Percentiles rank a stretch among this genome's conserved stretches.
Conservation (phyloP, 2,329 filamentous ascomycete species). For the Penicillium oxalicum region DNA sequence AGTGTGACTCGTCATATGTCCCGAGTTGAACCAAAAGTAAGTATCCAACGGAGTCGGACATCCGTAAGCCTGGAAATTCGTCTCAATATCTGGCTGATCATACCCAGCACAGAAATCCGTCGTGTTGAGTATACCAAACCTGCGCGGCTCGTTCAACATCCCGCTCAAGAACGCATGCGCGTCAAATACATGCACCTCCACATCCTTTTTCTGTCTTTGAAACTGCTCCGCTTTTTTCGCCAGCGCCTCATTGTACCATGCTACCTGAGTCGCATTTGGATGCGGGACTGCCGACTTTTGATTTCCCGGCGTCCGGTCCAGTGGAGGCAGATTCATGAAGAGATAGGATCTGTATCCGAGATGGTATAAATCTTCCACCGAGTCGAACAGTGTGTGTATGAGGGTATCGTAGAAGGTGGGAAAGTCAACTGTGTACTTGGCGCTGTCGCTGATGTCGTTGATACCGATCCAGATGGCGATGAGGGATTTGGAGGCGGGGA, state of each 20-base stretch:
- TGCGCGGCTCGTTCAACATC: constrained; percentile 38
- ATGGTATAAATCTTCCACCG: constrained; percentile 37
- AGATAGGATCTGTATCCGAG: constrained; percentile 45
- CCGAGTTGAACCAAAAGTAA: constrained; percentile 47
- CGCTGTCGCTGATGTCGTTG: constrained; percentile 52
- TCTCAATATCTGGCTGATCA: constrained; percentile 42
- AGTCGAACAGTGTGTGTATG: constrained; percentile 38
- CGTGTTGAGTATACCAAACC: constrained; percentile 43
- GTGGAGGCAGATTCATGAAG: constrained; percentile 48
- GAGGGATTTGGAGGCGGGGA: constrained; percentile 36
- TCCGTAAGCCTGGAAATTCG: constrained; percentile 41
- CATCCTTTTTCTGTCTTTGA: constrained; percentile 23
- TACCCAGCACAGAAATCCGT: constrained; percentile 43
- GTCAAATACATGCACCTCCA: constrained; percentile 42
- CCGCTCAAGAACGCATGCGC: constrained; percentile 38
- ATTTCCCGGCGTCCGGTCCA: constrained; percentile 43
- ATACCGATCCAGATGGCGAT: constrained; percentile 52
- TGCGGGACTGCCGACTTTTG: constrained; percentile 27
- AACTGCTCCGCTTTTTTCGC: constrained; percentile 32
- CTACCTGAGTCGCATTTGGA: constrained; percentile 45
- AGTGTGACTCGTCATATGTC: constrained; percentile 42
- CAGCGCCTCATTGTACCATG: constrained; percentile 42
- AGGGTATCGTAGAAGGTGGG: constrained; percentile 42
- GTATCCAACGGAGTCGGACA: constrained; percentile 38
- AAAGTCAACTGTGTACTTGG: constrained; percentile 41